Percentiles rank a stretch among this genome's conserved stretches.
Conservation (phyloP, 306 rosid species). For the Dryas alaskensis region DNA sequence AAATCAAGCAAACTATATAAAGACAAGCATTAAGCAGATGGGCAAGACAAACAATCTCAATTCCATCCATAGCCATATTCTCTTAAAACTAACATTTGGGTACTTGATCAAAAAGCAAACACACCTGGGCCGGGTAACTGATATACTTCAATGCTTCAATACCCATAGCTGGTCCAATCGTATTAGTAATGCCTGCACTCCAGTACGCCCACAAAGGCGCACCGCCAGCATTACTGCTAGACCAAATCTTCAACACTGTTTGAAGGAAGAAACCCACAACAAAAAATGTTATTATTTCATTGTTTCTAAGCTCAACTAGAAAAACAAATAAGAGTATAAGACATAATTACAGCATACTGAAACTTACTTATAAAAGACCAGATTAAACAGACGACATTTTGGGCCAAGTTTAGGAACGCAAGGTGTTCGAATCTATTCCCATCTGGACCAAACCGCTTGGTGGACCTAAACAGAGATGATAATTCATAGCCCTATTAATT, state of each 20-base stretch:
- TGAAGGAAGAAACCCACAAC: slow-evolving; percentile 12
- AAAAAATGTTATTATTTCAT: not conserved
- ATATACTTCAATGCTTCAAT: slow-evolving; percentile 95
- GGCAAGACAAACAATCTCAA: not conserved
- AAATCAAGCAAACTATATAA: not conserved
- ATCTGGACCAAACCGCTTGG: slow-evolving; percentile 83
- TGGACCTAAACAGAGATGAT: slow-evolving; percentile 56
- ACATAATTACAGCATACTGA: not conserved
- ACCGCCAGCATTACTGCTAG: slow-evolving; percentile 56
- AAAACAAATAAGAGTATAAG: not conserved
- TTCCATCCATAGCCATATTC: not conserved
- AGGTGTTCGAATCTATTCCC: slow-evolving; percentile 80
- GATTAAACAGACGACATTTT: slow-evolving; percentile 83
- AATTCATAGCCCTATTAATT: not conserved
- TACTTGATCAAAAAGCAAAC: slow-evolving; percentile 10
- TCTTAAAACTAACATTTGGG: not conserved
- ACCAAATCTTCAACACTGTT: slow-evolving; percentile 85
- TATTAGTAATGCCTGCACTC: slow-evolving; percentile 97
- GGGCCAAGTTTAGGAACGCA: slow-evolving; percentile 86
- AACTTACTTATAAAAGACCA: slow-evolving; percentile 91
- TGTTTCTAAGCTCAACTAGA: not conserved
- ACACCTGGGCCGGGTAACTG: slow-evolving; percentile 96
- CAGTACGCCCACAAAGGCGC: slow-evolving; percentile 92
- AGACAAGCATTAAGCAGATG: not conserved
- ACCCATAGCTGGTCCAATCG: slow-evolving; percentile 99